These are phyloP conservation scores for Nicotiana attenuata DNA, from an alignment of 257 asterid species.

Conservation along the genomic window DNA sequence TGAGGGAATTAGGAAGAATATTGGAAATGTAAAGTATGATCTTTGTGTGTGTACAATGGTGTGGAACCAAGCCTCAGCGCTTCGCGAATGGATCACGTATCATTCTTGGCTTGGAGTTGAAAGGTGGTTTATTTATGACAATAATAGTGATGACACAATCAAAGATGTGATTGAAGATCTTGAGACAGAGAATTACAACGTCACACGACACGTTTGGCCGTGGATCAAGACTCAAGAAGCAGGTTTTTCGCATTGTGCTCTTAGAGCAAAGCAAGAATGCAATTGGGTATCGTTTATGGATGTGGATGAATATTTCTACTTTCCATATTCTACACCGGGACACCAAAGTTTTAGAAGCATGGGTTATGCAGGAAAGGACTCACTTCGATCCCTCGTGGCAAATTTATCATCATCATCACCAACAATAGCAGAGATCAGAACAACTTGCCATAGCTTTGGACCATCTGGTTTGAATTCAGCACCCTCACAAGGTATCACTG, in stretches of 20 bases:
- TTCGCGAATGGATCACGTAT: slow-evolving; percentile 81
- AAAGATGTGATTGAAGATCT: slow-evolving; percentile 49
- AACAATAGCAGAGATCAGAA: slow-evolving; percentile 64
- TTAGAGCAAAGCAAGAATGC: slow-evolving; percentile 73
- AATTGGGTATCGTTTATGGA: slow-evolving; percentile 91
- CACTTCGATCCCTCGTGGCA: slow-evolving; percentile 51
- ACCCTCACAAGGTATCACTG: slow-evolving; percentile 71
- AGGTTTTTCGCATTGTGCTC: slow-evolving; percentile 91
- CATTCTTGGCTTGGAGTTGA: slow-evolving; percentile 93
- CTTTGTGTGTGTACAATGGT: slow-evolving; percentile 95
- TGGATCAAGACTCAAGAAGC: slow-evolving; percentile 99
- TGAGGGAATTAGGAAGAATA: slow-evolving; percentile 8
- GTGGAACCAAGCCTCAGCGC: slow-evolving; percentile 85
- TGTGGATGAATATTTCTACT: slow-evolving; percentile 89
- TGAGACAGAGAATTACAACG: slow-evolving; percentile 44
- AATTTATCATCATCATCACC: slow-evolving; percentile 52
- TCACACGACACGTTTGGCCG: slow-evolving; percentile 88
- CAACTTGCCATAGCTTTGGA: slow-evolving; percentile 88
- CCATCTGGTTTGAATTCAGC: slow-evolving; percentile 71
- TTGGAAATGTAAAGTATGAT: slow-evolving; percentile 32
- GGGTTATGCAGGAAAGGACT: slow-evolving; percentile 46
- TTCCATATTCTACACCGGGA: slow-evolving; percentile 45
- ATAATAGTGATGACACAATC: slow-evolving; percentile 74
- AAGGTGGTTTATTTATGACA: slow-evolving; percentile 88
- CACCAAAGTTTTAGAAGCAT: slow-evolving; percentile 26